These are phyloP conservation scores for Fusarium tjaetaba DNA, from an alignment of 2,329 filamentous ascomycete genomes.

Conservation along the genomic window DNA sequence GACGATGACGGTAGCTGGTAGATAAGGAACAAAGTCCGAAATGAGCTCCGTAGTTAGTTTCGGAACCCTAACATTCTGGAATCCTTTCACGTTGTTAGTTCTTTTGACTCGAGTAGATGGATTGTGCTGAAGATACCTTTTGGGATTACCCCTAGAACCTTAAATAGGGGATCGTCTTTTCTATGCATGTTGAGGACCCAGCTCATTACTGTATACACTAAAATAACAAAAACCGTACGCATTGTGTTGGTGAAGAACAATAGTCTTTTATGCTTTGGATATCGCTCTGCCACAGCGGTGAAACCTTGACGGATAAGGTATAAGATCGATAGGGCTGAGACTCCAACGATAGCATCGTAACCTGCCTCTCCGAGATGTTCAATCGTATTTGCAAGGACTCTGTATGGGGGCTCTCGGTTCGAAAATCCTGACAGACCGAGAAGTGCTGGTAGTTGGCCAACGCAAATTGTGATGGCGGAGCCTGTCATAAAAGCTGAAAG, in stretches of 20 bases:
- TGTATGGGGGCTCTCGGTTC: slow-evolving; percentile 81
- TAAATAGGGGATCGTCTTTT: slow-evolving; percentile 72
- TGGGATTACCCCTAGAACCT: slow-evolving; percentile 79
- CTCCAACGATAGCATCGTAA: slow-evolving; percentile 86
- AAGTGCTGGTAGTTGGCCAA: slow-evolving; percentile 83
- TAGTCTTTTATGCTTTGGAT: slow-evolving; percentile 74
- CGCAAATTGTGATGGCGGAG: slow-evolving; percentile 87
- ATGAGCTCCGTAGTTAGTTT: slow-evolving; percentile 73
- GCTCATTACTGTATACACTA: slow-evolving; percentile 91
- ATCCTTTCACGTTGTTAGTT: slow-evolving; percentile 60
- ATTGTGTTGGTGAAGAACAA: slow-evolving; percentile 94
- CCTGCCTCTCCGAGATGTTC: slow-evolving; percentile 73
- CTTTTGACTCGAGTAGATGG: neutral
- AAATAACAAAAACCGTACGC: slow-evolving; percentile 88
- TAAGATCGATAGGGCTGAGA: slow-evolving; percentile 82
- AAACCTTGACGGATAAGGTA: slow-evolving; percentile 78
- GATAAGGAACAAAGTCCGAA: slow-evolving; percentile 72
- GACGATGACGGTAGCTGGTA: slow-evolving; percentile 92
- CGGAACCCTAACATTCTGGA: slow-evolving; percentile 81
- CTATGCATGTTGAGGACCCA: slow-evolving; percentile 82
- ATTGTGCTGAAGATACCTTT: slow-evolving; percentile 58
- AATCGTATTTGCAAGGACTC: slow-evolving; percentile 83
- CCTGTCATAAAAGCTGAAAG: slow-evolving; percentile 98
- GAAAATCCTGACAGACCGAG: slow-evolving; percentile 82
- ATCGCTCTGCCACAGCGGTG: slow-evolving; percentile 72